Evolutionary conservation across 2,329 filamentous ascomycete genomes (phyloP), one percentile per base, ranked within the genome.

Genomic region (Trichoderma sp.): DNA sequence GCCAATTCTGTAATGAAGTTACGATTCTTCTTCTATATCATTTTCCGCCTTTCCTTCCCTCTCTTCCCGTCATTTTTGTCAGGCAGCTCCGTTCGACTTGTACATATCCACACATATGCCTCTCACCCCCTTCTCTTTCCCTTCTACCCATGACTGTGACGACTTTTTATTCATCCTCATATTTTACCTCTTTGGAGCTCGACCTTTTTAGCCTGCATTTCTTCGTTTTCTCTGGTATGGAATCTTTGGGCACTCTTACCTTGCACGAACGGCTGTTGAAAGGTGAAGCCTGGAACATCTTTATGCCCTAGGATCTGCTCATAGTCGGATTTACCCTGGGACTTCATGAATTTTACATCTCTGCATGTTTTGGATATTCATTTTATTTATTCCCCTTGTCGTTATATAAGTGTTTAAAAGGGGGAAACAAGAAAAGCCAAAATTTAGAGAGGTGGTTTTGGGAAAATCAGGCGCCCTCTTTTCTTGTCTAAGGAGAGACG

Each of bases 1-100:
- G 21, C 35, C 37, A 52, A 40, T 19, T 33, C 35, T 24, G n/a
- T 58, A 21, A 69, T 53, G 68, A 69, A 52, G 68, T 66, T 56
- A 69, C 27, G 60, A 69, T 59, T 65, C 37, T 14, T 21, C 19
- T 35, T 47, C 29, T 29, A 57, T 65, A 49, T 65, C 33, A 8
- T 16, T 21, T 3, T 31, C 19, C 31, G 40, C 59, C n/a, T 10
- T 49, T n/a, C 19, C 19, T 4, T 19, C 24, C 24, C 27, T 31
- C 16, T 19, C 24, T 35, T 35, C 33, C 11, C 14, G 31, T 56
- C 29, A 37, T 29, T 29, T 16, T 47, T 49, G 27, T 31, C 27
- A 24, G 56, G 7, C 27, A n/a, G 21, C 31, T 21, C 35, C 35
- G 5, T 35, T 56, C 33, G 62, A 27, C 53, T 40, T 65, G 62